Evolutionary conservation across 352 stramenopile genomes (phyloP).

Genomic region (Nothophytophthora sp.): DNA sequence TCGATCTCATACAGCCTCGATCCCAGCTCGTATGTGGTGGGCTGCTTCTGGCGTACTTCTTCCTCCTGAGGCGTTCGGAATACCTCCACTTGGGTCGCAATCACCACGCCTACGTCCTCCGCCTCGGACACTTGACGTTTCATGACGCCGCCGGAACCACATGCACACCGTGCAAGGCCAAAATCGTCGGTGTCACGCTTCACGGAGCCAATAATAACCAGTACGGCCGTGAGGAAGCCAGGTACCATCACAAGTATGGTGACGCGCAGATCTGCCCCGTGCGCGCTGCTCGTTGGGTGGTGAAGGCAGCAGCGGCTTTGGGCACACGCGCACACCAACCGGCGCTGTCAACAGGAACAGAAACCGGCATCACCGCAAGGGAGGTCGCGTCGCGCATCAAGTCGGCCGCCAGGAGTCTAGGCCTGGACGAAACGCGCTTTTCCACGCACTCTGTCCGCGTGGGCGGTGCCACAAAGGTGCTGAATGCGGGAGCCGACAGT

Average conservation of each 20-base stretch:
- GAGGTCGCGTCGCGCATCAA: constrained; percentile 5
- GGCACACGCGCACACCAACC: background rate
- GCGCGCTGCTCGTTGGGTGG: constrained; percentile 2
- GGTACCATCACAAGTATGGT: constrained; percentile 16
- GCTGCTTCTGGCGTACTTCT: constrained; percentile 19
- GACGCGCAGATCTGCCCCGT: constrained; percentile 14
- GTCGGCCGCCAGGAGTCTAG: background rate
- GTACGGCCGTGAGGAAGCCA: constrained; percentile 12
- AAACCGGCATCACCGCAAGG: background rate
- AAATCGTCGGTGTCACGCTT: constrained; percentile 9
- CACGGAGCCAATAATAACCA: constrained; percentile 27
- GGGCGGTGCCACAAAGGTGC: constrained; percentile 11
- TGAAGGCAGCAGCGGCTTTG: constrained; percentile 4
- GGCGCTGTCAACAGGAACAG: background rate
- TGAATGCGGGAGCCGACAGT: constrained; percentile 8
- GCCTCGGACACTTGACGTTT: background rate
- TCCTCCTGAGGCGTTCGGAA: constrained; percentile 12
- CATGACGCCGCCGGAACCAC: background rate
- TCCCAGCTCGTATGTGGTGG: constrained; percentile 8
- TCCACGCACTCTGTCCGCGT: constrained; percentile 17
- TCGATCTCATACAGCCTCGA: constrained; percentile 9
- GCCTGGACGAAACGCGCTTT: constrained; percentile 4
- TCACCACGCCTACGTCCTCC: constrained; percentile 17
- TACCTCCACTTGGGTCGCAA: constrained; percentile 14
- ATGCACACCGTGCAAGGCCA: too few relatives aligned